Evolutionary conservation across 2,329 filamentous ascomycete genomes (phyloP).

Genomic region (Microsporum canis): DNA sequence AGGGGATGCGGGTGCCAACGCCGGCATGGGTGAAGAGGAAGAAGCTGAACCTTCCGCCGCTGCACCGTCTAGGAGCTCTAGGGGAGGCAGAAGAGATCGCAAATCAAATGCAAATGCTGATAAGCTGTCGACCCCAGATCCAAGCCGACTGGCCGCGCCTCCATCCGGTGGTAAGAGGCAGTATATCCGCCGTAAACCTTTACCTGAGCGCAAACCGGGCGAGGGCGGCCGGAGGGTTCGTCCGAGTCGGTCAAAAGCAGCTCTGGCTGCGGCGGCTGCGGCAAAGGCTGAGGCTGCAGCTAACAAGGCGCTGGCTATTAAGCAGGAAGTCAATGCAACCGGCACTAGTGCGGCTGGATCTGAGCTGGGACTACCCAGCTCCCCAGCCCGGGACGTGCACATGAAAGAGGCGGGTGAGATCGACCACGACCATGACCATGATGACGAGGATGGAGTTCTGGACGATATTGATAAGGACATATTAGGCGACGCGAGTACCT

Average conservation of each 20-base stretch:
- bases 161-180: neutral
- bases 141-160: neutral
- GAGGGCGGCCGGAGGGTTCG: neutral
- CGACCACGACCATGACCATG: neutral
- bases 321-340: neutral
- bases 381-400: constrained; percentile 3
- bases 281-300: neutral
- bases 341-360: neutral
- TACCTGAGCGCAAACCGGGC: neutral
- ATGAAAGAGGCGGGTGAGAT: neutral
- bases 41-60: constrained; percentile 6
- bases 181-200: neutral
- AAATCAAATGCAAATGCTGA: constrained; percentile 1
- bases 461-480: constrained; percentile 9
- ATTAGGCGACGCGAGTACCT: constrained; percentile 3
- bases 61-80: constrained; percentile 1
- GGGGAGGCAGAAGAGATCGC: constrained; percentile 5
- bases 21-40: neutral
- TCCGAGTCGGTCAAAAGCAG: neutral
- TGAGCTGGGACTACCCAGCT: neutral
- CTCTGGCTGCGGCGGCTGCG: neutral
- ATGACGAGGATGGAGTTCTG: neutral
- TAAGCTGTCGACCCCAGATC: neutral
- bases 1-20: neutral
- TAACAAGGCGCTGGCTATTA: neutral